These are phyloP conservation scores for Ogataea hybrid DNA, from an alignment of 1,139 yeast genomes.

Conservation along the genomic window DNA sequence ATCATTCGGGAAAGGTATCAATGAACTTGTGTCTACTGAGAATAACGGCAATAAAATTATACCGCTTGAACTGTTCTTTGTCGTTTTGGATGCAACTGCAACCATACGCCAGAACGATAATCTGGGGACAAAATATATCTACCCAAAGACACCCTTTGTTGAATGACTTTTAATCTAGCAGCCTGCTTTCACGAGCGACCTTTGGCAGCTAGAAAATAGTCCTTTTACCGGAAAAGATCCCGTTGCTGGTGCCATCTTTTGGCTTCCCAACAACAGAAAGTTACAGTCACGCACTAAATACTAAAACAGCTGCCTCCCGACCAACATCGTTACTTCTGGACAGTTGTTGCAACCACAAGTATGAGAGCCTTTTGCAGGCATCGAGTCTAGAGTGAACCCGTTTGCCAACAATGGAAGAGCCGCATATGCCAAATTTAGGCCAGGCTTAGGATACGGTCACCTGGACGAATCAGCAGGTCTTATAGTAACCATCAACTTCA, in stretches of 20 bases:
- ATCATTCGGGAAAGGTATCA: background rate
- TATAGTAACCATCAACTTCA: too few species aligned
- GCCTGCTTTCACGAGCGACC: background rate
- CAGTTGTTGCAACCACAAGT: background rate
- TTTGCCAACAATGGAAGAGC: background rate
- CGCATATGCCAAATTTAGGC: too few species aligned
- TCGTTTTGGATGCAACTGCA: background rate
- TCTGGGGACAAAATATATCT: background rate
- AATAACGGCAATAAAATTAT: background rate
- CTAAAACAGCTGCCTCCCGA: too few species aligned
- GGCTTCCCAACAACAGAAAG: background rate
- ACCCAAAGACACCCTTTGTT: background rate
- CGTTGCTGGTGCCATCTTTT: background rate
- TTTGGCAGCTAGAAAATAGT: too few species aligned
- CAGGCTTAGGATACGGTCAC: too few species aligned
- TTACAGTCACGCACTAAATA: background rate
- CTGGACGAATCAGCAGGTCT: too few species aligned
- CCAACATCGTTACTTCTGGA: background rate
- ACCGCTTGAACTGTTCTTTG: background rate
- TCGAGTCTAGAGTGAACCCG: background rate
- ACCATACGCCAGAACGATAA: background rate
- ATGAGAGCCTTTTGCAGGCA: background rate
- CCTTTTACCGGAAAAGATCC: background rate
- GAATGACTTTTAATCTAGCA: background rate
- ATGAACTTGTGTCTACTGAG: background rate